Conservation (phyloP, 179 eudicot species). For the Beta corolliflora region DNA sequence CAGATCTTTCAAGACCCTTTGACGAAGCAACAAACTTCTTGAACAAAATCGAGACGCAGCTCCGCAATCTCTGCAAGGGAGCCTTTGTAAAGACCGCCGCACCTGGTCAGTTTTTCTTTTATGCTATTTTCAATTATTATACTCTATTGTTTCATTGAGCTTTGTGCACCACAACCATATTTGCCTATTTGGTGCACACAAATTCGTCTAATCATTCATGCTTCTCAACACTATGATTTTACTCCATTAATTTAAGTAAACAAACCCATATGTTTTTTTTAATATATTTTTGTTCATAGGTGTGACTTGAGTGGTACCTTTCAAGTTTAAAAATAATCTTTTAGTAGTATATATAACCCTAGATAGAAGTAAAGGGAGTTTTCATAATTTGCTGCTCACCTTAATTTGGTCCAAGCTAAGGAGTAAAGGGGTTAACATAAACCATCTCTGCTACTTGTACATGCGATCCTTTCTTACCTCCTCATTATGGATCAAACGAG, state of each 20-base stretch:
- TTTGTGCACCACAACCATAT: conserved; percentile 36
- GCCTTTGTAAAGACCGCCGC: conserved; percentile 30
- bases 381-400: background rate
- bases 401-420: too few species aligned
- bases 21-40: conserved; percentile 86
- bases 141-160: conserved; percentile 24
- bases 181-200: conserved; percentile 4
- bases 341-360: too few species aligned
- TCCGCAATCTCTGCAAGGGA: conserved; percentile 79
- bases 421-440: background rate
- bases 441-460: background rate
- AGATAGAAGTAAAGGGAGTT: background rate
- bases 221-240: conserved; percentile 16
- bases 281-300: background rate
- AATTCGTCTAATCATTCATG: conserved; percentile 25
- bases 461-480: background rate
- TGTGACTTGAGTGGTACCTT: conserved; percentile 9
- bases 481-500: background rate
- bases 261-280: background rate
- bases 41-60: conserved; percentile 70
- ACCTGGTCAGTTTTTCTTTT: conserved; percentile 28
- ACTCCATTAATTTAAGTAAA: conserved; percentile 2
- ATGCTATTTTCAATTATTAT: background rate
- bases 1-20: conserved; percentile 83
- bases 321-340: too few species aligned